Evolutionary conservation across 2,329 filamentous ascomycete species (phyloP), one percentile per base, ranked within the genome.

Genomic region (Monilinia aucupariae): DNA sequence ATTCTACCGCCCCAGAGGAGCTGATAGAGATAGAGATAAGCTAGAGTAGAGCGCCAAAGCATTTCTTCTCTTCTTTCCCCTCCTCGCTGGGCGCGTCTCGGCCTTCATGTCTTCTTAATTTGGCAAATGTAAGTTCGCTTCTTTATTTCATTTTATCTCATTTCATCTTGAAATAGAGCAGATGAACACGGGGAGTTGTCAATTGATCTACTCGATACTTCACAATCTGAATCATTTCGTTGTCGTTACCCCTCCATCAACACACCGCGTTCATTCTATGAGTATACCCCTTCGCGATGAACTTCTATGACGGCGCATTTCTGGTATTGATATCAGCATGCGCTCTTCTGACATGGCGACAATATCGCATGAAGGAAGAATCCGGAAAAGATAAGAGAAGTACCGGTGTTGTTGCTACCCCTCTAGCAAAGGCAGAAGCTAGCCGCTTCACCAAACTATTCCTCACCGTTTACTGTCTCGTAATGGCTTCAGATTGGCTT

Each of bases 401-500:
- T 9, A 62, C 63, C 34, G 43, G 65, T 56, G 37, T 53, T 15
- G 37, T 53, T 15, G 37, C 65, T 34, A 68, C 65, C n/a, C 70
- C 69, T 63, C 64, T 59, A 64, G 68, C 67, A 34, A 71, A 69
- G 49, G 66, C 65, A 56, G 71, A 72, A 63, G 71, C 70, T 12
- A 66, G 52, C 39, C 53, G 67, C 50, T 72, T 72, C 49, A 68
- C 64, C 43, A 59, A 68, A 32, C 60, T 71, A 25, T 79, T 79
- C 68, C 71, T 78, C 30, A 64, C 69, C 17, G 79, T 81, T 37
- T 82, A 81, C 60, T 75, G 78, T 64, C 74, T 82, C 6, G 77
- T 80, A 30, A 80, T 81, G 76, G 79, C 74, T 58, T 77, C 80
- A 10, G 80, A 82, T 70, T 82, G 79, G 80, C 76, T 82, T 34